Percentiles rank a stretch among this genome's conserved stretches.
These are phyloP conservation scores for Sarcodon sp. DNA, from an alignment of 768 basidiomycete species.

Conservation along the genomic window DNA sequence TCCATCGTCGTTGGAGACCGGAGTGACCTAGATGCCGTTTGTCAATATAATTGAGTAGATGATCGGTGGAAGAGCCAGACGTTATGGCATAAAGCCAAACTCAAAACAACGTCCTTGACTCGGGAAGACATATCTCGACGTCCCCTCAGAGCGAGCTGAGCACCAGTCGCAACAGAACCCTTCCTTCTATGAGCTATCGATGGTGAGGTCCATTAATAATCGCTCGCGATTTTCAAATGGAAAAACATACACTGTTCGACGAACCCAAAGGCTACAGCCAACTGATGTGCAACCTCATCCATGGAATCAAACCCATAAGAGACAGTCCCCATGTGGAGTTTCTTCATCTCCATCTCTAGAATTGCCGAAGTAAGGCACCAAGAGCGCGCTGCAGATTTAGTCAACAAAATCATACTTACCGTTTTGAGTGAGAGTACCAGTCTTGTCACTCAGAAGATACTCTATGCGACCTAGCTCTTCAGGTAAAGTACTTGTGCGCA, in stretches of 20 bases:
- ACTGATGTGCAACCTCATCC: constrained; percentile 93
- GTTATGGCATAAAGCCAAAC: constrained; percentile 93
- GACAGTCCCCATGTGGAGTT: constrained; percentile 97
- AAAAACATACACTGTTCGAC: constrained; percentile 35
- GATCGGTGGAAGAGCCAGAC: constrained; percentile 28
- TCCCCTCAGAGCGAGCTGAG: constrained; percentile 75
- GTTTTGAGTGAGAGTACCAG: constrained; percentile 95
- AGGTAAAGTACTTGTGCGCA: constrained; percentile 93
- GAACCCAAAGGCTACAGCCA: constrained; percentile 72
- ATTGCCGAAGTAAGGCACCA: background rate
- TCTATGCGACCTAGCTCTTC: constrained; percentile 95
- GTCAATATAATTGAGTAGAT: background rate
- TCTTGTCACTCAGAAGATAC: constrained; percentile 95
- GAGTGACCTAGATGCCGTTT: constrained; percentile 62
- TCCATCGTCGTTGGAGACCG: constrained; percentile 89
- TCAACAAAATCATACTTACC: constrained; percentile 32
- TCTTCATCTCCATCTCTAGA: constrained; percentile 98
- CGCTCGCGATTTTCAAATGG: background rate
- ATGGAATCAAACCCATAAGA: constrained; percentile 96
- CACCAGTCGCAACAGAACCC: constrained; percentile 58
- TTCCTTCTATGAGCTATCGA: constrained; percentile 27
- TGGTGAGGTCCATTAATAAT: background rate
- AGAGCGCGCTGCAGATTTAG: background rate
- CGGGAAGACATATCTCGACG: constrained; percentile 91
- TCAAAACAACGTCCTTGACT: constrained; percentile 84